A percentile compares a stretch with the other conserved stretches of the same genome.
Evolutionary conservation across 352 stramenopile genomes (phyloP).

Genomic region (Phytophthora tubulina): DNA sequence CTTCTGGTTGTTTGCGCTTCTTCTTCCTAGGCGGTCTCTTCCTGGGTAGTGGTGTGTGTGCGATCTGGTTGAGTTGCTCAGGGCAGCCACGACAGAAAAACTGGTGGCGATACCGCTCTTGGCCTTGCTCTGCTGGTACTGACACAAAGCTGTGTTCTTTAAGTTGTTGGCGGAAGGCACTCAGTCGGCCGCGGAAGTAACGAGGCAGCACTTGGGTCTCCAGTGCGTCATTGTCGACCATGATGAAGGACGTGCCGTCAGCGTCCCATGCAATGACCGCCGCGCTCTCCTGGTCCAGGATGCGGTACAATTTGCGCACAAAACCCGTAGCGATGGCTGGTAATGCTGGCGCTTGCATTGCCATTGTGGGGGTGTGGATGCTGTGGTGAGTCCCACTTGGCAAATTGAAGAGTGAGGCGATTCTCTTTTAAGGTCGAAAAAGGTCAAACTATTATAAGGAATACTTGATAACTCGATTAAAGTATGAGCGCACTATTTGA

Average conservation of each 20-base stretch:
- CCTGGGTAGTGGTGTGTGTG: conserved; percentile 47
- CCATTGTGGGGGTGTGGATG: background rate
- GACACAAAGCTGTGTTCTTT: conserved; percentile 67
- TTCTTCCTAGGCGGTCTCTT: conserved; percentile 42
- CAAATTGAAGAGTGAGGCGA: conserved; percentile 47
- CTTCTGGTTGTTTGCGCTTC: conserved; percentile 35
- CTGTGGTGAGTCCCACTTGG: background rate
- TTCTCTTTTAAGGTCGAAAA: background rate
- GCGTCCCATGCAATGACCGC: conserved; percentile 70
- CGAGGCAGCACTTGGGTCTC: conserved; percentile 61
- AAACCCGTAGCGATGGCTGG: conserved; percentile 71
- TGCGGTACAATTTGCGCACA: conserved; percentile 81
- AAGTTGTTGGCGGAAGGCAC: conserved; percentile 75
- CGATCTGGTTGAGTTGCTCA: conserved; percentile 49
- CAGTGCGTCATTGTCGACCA: conserved; percentile 60
- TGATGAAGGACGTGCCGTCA: conserved; percentile 60
- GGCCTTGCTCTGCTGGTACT: conserved; percentile 10
- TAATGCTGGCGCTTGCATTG: conserved; percentile 16
- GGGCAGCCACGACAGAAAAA: conserved; percentile 62
- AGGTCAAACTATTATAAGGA: background rate
- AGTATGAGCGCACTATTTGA: conserved; percentile 4
- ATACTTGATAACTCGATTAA: background rate
- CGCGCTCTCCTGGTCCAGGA: conserved; percentile 67
- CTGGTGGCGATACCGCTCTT: conserved; percentile 53
- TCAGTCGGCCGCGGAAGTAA: conserved; percentile 75